These are phyloP conservation scores for Pistacia vera DNA, from an alignment of 345 rosid species.

Conservation along the genomic window DNA sequence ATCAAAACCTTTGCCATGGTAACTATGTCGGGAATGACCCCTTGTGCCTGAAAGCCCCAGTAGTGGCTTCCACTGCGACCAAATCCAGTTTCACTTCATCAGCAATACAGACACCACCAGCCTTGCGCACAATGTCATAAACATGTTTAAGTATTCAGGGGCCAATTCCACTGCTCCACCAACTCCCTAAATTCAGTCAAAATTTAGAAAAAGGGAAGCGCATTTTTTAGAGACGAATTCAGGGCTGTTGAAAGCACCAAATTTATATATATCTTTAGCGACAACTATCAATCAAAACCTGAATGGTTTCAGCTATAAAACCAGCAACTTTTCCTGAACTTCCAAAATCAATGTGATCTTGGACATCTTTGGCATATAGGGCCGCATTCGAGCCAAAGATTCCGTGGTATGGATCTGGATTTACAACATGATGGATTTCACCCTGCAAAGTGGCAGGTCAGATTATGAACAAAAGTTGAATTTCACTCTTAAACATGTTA, in stretches of 20 bases:
- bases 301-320: conserved; percentile 90
- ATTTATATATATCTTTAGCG: conserved; percentile 8
- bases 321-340: conserved; percentile 92
- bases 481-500: no score
- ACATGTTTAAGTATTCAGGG: conserved; percentile 64
- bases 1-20: no score
- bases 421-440: conserved; percentile 86
- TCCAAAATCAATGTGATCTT: conserved; percentile 92
- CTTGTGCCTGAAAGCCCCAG: no score
- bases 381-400: conserved; percentile 79
- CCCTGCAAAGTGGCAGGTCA: conserved; percentile 51
- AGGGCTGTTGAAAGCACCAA: not conserved
- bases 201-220: conserved; percentile 1
- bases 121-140: no score
- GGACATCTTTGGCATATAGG: conserved; percentile 77
- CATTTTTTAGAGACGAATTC: conserved; percentile 1
- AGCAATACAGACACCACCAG: no score
- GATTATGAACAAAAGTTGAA: not conserved
- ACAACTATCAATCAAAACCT: conserved; percentile 42
- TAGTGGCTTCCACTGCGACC: no score
- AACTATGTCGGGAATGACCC: no score
- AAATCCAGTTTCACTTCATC: no score
- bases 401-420: conserved; percentile 92
- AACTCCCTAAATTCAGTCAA: conserved; percentile 54
- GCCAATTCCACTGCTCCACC: conserved; percentile 98